These are phyloP conservation scores for Gliomastix tumulicola DNA, from an alignment of 2,329 filamentous ascomycete genomes.

Conservation along the genomic window DNA sequence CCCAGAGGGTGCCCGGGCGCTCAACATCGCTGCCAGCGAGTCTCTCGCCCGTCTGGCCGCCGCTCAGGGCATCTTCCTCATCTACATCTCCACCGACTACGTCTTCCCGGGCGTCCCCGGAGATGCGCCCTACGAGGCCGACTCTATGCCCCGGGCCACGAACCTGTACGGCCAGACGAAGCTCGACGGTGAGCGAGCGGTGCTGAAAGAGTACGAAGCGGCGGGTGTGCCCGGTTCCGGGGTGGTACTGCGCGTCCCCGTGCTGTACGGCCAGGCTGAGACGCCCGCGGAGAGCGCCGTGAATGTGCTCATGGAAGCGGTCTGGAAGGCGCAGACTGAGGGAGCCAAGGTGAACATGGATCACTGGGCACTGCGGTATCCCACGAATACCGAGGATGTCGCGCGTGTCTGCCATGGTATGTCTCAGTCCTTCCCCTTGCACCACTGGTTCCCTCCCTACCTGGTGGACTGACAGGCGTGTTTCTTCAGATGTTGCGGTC, in stretches of 20 bases:
- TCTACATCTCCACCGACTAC: conserved; percentile 81
- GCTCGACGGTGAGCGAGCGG: conserved; percentile 53
- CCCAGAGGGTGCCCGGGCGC: conserved; percentile 62
- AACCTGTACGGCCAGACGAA: conserved; percentile 68
- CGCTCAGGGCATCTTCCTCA: conserved; percentile 51
- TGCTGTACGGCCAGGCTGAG: conserved; percentile 75
- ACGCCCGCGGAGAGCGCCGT: conserved; percentile 71
- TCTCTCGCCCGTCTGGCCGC: conserved; percentile 61
- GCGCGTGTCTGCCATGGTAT: conserved; percentile 66
- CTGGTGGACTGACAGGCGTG: not conserved
- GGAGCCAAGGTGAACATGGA: conserved; percentile 68
- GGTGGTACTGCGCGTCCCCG: conserved; percentile 71
- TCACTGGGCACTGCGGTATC: conserved; percentile 77
- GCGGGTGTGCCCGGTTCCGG: conserved; percentile 46
- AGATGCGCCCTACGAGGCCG: conserved; percentile 74
- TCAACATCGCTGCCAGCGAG: conserved; percentile 69
- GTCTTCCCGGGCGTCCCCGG: conserved; percentile 68
- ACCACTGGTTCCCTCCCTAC: no score
- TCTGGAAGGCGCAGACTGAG: conserved; percentile 66
- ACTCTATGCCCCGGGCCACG: conserved; percentile 58
- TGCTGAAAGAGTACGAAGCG: conserved; percentile 52
- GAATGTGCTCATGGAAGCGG: conserved; percentile 69
- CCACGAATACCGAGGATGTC: conserved; percentile 85
- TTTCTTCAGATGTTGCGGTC: conserved; percentile 53
- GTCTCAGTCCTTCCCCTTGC: conserved; percentile 13